Evolutionary conservation across 176 grass and related monocot genomes (phyloP).

Genomic region (Pharus latifolius): DNA sequence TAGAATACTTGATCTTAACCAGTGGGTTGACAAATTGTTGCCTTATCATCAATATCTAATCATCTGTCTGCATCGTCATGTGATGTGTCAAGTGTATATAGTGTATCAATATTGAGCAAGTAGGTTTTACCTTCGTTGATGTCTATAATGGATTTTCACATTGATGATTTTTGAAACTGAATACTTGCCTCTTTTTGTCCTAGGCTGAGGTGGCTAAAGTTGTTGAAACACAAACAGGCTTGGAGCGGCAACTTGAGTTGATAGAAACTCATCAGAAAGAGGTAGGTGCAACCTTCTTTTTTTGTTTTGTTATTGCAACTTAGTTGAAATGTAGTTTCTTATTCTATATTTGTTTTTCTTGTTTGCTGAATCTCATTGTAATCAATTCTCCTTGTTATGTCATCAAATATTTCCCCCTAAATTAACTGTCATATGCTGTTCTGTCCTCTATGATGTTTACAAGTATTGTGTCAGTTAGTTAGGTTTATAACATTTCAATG

Average conservation of each 20-base stretch:
- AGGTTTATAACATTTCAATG: no score
- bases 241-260: slow-evolving; percentile 91
- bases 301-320: neutral
- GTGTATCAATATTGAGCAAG: neutral
- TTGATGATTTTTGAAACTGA: neutral
- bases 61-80: neutral
- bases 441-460: no score
- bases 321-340: neutral
- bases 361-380: neutral
- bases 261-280: slow-evolving; percentile 97
- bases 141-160: neutral
- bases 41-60: neutral
- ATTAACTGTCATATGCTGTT: neutral
- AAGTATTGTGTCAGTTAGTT: no score
- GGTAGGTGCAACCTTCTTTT: slow-evolving; percentile 25
- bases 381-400: neutral
- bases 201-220: slow-evolving; percentile 99
- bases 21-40: neutral
- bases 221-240: slow-evolving; percentile 92
- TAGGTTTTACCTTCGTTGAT: no score
- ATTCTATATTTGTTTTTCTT: neutral
- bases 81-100: neutral
- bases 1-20: neutral
- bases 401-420: neutral
- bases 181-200: neutral